These are phyloP conservation scores for Boletellus emodensis DNA, from an alignment of 768 basidiomycete species.

Conservation along the genomic window DNA sequence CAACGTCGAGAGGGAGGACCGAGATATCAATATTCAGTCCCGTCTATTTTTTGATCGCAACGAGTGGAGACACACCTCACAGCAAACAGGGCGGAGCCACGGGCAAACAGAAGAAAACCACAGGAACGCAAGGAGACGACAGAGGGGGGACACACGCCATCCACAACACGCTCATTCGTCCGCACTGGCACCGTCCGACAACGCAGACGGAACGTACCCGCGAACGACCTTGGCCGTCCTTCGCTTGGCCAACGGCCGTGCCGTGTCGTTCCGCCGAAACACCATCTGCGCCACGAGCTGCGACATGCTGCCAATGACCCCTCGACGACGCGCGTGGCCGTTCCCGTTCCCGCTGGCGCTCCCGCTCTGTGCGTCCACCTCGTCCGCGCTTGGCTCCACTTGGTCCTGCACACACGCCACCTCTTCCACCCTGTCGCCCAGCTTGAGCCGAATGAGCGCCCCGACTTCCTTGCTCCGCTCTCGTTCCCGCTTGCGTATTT, in stretches of 20 bases:
- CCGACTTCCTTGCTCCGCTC: constrained; percentile 55
- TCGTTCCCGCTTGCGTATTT: constrained; percentile 45
- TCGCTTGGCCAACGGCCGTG: constrained; percentile 37
- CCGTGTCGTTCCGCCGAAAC: constrained; percentile 39
- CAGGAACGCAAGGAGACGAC: not conserved
- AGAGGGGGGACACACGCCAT: too few species aligned
- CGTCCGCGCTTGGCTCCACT: constrained; percentile 17
- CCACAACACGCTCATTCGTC: constrained; percentile 8
- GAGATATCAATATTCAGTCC: constrained; percentile 20
- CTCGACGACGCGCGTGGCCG: constrained; percentile 15
- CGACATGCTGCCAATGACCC: constrained; percentile 29
- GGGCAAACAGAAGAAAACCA: constrained; percentile 4
- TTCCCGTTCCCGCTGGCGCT: not conserved
- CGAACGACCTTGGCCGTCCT: constrained; percentile 19
- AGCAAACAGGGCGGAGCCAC: constrained; percentile 11
- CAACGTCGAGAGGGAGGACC: too few species aligned
- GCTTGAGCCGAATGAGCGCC: constrained; percentile 53
- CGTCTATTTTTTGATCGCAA: constrained; percentile 9
- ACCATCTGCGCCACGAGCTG: constrained; percentile 48
- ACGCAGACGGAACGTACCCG: constrained; percentile 28
- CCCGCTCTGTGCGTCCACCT: constrained; percentile 14
- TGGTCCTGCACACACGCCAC: constrained; percentile 15
- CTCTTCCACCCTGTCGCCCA: constrained; percentile 29
- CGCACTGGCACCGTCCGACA: constrained; percentile 21
- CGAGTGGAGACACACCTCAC: constrained; percentile 24